A percentile compares a stretch with the other conserved stretches of the same genome.
Conservation (phyloP, 2,329 filamentous ascomycete genomes). For the Colletotrichum zoysiae region DNA sequence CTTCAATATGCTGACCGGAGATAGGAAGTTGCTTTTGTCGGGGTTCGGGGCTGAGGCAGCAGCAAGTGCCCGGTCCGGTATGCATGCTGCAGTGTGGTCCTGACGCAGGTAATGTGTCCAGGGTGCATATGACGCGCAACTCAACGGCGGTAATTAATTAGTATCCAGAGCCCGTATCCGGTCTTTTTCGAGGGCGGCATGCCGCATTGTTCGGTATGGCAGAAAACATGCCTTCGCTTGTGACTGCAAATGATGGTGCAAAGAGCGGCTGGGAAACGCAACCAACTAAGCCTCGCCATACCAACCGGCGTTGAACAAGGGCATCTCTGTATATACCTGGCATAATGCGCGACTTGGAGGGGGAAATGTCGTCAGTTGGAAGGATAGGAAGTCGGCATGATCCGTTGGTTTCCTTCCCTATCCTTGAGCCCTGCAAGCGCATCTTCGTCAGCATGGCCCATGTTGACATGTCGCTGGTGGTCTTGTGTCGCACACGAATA, state of each 20-base stretch:
- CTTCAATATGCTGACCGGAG: not conserved
- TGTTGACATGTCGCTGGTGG: not conserved
- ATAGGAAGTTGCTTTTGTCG: not conserved
- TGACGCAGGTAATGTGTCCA: not conserved
- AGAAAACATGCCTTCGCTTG: conserved; percentile 30
- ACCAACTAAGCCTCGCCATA: not conserved
- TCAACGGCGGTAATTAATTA: not conserved
- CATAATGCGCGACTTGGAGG: conserved; percentile 3
- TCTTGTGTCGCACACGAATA: conserved; percentile 9
- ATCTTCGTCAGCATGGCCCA: conserved; percentile 5
- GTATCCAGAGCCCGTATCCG: conserved; percentile 9
- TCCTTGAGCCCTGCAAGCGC: conserved; percentile 16
- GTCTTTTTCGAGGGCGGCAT: conserved; percentile 1
- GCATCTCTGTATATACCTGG: not conserved
- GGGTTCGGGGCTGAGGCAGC: conserved; percentile 15
- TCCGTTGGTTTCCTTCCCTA: not conserved
- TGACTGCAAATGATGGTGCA: conserved; percentile 24
- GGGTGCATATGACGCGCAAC: conserved; percentile 19
- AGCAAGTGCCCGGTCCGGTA: not conserved
- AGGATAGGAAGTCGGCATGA: not conserved
- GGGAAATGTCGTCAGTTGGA: conserved; percentile 21
- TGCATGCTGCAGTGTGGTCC: not conserved
- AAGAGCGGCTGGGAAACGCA: conserved; percentile 2
- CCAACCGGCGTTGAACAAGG: not conserved
- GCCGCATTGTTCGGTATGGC: conserved; percentile 19